phyloP scores from a whole-genome alignment of 164 flowering plant genomes.

The Magnolia sinica region DNA sequence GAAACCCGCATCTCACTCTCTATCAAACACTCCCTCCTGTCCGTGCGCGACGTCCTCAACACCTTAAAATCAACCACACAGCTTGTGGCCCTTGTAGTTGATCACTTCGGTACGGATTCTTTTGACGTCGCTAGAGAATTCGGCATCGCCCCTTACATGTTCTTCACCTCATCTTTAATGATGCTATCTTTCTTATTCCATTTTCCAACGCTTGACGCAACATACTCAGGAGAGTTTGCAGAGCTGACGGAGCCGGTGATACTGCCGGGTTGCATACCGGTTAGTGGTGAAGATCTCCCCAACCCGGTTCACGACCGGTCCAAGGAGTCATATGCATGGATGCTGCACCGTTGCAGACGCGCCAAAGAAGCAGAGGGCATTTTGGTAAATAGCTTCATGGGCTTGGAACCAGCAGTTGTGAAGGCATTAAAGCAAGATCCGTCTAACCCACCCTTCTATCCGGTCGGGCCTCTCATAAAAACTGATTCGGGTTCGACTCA shows the following conservation, averaged over 20 bases:
- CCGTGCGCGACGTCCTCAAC: constrained; percentile 25
- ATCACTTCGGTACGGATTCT: constrained; percentile 35
- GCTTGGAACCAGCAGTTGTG: constrained; percentile 19
- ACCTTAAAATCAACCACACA: neutral
- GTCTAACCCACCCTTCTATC: constrained; percentile 22
- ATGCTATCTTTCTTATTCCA: constrained; percentile 23
- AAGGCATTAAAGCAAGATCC: constrained; percentile 15
- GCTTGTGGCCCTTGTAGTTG: constrained; percentile 33
- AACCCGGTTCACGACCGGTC: constrained; percentile 29
- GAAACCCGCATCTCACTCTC: constrained; percentile 32
- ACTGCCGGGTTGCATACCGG: constrained; percentile 34
- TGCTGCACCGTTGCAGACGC: constrained; percentile 13
- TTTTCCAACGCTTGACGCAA: constrained; percentile 29
- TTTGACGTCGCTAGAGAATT: constrained; percentile 37
- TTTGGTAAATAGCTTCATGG: constrained; percentile 26
- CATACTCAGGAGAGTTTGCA: constrained; percentile 21
- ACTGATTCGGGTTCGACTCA: constrained; percentile 4
- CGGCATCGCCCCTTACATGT: constrained; percentile 29
- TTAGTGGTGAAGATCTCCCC: constrained; percentile 25
- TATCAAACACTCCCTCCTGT: constrained; percentile 31
- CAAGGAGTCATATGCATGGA: constrained; percentile 23
- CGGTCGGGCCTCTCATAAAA: constrained; percentile 33
- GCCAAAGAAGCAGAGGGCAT: constrained; percentile 24
- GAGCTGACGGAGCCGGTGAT: constrained; percentile 26
- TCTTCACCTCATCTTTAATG: constrained; percentile 36